Base-by-base conservation (phyloP, 306 rosid species). In the Sophora flavescens region DNA sequence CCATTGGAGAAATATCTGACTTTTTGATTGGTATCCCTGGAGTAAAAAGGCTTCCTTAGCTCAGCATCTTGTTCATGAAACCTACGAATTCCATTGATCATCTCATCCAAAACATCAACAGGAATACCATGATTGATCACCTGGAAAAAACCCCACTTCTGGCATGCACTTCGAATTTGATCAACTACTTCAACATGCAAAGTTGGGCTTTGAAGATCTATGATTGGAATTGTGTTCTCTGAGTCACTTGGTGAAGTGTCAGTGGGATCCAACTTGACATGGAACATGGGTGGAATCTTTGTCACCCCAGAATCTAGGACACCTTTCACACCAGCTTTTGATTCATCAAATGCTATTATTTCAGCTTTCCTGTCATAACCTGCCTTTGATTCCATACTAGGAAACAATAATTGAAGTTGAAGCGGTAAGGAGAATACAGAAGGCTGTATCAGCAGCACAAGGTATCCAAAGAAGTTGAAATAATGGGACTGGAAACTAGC, bases 1-100 rank as follows among this genome's bases (percentile, higher is more conserved):
- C 16, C 50, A 62, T 79, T 79, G 8, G 82, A 79, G 28, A 50
- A 62, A 51, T 70, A 79, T 13, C 78, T 52, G 3, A 79, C 82
- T 71, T 56, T 71, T 60, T 33, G 62, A 6, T 17, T 7, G 2
- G 0, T 13, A 10, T 86, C 86, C 2, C 81, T 5, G 0, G 85
- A 5, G 10, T 86, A 88, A 0, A 41, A 41, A 1, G 14, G 8
- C n/a, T 14, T 50, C 17, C 17, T 50, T 14, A 50, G 8, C 18
- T 50, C 54, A 50, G 17, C 8, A 50, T 50, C 54, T 50, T 50
- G 54, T 14, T 50, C 54, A 44, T 44, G 54, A 5, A 50, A 50
- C 18, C 54, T 50, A 14, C 54, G 54, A 8, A 50, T 50, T 50
- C 54, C 54, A 50, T 50, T 5, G 18, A 14, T 50, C 54, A 50